phyloP scores from a whole-genome alignment of 1,284 basidiomycete species.

The Pterulicium gracile region DNA sequence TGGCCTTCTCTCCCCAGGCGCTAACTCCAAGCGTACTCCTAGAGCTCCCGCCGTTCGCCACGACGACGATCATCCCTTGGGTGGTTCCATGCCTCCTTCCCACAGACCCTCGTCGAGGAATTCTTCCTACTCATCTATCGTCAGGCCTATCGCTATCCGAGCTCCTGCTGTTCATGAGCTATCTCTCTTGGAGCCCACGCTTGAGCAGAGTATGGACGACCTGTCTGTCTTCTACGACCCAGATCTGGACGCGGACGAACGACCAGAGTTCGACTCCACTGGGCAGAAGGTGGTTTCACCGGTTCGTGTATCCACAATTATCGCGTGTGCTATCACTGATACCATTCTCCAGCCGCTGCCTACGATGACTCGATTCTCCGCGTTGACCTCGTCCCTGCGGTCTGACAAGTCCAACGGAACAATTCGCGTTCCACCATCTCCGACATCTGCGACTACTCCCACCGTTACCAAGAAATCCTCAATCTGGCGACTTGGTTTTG shows the following conservation, averaged over 20 bases:
- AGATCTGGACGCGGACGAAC: slow-evolving; percentile 31
- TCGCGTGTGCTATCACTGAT: too few relatives aligned
- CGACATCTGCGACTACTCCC: slow-evolving; percentile 18
- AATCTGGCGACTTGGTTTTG: slow-evolving; percentile 72
- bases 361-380: neutral
- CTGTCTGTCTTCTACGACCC: slow-evolving; percentile 43
- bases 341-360: neutral
- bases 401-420: slow-evolving; percentile 9
- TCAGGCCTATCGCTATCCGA: neutral
- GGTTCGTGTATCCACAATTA: neutral
- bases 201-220: slow-evolving; percentile 34
- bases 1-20: slow-evolving; percentile 42
- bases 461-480: slow-evolving; percentile 60
- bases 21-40: slow-evolving; percentile 22
- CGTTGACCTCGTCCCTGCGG: neutral
- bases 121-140: slow-evolving; percentile 27
- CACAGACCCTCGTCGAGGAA: slow-evolving; percentile 57
- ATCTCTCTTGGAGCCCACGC: slow-evolving; percentile 49
- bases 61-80: slow-evolving; percentile 50
- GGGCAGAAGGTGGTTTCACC: slow-evolving; percentile 5
- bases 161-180: slow-evolving; percentile 31
- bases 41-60: slow-evolving; percentile 40
- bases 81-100: slow-evolving; percentile 50
- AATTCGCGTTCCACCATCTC: slow-evolving; percentile 11
- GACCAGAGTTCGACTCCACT: slow-evolving; percentile 13